These are phyloP conservation scores for Pyrenula aspistea DNA, from an alignment of 495 filamentous ascomycete genomes.

Conservation along the genomic window DNA sequence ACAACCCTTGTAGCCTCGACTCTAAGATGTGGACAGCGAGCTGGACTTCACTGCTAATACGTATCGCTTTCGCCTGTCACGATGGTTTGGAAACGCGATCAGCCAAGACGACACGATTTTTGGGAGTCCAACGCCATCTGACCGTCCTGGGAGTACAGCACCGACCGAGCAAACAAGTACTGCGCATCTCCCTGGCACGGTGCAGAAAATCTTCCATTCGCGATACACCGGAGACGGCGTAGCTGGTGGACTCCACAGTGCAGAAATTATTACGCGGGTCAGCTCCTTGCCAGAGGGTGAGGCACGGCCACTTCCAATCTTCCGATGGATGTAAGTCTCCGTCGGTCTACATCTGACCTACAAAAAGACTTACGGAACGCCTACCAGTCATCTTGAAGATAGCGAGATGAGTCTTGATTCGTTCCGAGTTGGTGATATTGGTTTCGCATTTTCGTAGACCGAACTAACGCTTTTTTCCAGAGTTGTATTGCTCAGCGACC, in stretches of 20 bases:
- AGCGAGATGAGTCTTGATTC: slow-evolving; percentile 16
- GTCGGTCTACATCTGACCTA: neutral
- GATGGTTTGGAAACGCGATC: neutral
- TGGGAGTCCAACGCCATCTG: neutral
- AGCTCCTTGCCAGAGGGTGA: slow-evolving; percentile 1
- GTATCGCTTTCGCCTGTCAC: neutral
- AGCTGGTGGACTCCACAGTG: slow-evolving; percentile 11
- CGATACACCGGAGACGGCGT: slow-evolving; percentile 16
- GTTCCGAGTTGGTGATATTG: slow-evolving; percentile 5
- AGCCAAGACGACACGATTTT: neutral
- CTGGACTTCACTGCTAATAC: neutral
- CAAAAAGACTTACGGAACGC: neutral
- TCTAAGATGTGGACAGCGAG: neutral
- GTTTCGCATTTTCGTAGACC: neutral
- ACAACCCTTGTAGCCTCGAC: neutral
- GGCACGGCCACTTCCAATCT: slow-evolving; percentile 9
- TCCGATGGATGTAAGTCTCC: slow-evolving; percentile 19
- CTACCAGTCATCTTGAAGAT: slow-evolving; percentile 14
- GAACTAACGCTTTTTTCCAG: slow-evolving; percentile 3
- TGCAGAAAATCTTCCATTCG: slow-evolving; percentile 8
- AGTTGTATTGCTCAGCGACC: slow-evolving; percentile 9
- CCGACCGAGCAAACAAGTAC: neutral
- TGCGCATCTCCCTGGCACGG: neutral
- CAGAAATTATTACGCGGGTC: slow-evolving; percentile 10
- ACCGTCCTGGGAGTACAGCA: neutral